Evolutionary conservation across 345 rosid genomes (phyloP).

Genomic region (Hypericum perforatum): DNA sequence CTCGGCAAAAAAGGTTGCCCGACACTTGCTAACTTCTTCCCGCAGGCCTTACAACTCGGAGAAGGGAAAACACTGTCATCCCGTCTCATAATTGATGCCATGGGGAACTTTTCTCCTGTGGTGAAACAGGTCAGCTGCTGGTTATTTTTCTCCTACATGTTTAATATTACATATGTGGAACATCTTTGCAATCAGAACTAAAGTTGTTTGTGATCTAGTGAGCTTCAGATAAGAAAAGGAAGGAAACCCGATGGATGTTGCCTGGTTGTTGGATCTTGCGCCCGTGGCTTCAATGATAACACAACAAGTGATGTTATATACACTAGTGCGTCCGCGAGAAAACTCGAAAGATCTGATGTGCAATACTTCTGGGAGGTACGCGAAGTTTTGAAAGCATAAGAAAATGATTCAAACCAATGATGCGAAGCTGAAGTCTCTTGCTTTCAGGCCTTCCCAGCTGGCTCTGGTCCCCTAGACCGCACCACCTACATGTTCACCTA

Average conservation of each 20-base stretch:
- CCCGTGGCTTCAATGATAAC: conserved; percentile 69
- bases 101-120: conserved; percentile 93
- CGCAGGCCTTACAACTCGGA: conserved; percentile 57
- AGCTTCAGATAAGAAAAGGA: conserved; percentile 61
- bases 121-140: conserved; percentile 58
- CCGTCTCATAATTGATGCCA: conserved; percentile 73
- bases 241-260: conserved; percentile 90
- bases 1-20: background rate
- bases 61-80: conserved; percentile 58
- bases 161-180: background rate
- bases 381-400: conserved; percentile 5
- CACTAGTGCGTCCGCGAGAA: conserved; percentile 62
- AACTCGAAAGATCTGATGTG: conserved; percentile 54
- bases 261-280: conserved; percentile 95
- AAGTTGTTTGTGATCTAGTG: conserved; percentile 6
- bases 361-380: conserved; percentile 95
- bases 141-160: background rate
- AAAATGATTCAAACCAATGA: background rate
- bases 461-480: conserved; percentile 81
- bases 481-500: conserved; percentile 98
- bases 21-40: conserved; percentile 1
- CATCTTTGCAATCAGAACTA: conserved; percentile 2
- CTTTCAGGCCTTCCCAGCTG: conserved; percentile 89
- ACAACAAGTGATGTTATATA: conserved; percentile 76
- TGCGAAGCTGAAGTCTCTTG: too few species aligned